These are phyloP conservation scores for Dillenia suffruticosa DNA, from an alignment of 164 flowering plant species.

Conservation along the genomic window DNA sequence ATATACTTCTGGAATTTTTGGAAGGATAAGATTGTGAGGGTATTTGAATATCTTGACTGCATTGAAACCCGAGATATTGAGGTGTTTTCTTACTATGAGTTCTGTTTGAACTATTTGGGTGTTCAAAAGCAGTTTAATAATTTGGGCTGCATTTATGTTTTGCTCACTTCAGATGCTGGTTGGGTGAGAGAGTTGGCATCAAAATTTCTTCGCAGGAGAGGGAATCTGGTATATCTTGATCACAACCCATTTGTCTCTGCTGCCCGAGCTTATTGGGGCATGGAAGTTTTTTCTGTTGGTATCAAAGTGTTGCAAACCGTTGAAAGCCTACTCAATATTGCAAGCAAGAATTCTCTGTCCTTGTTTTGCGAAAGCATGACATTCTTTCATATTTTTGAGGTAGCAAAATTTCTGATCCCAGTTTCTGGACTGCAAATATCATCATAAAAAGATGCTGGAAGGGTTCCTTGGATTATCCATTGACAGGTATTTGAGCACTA, in stretches of 20 bases:
- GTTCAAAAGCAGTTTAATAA: conserved; percentile 23
- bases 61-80: conserved; percentile 11
- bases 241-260: conserved; percentile 30
- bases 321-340: conserved; percentile 19
- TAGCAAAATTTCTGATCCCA: conserved; percentile 28
- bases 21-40: conserved; percentile 24
- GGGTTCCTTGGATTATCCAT: conserved; percentile 3
- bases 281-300: conserved; percentile 36
- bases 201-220: conserved; percentile 12
- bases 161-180: conserved; percentile 34
- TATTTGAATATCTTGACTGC: conserved; percentile 28
- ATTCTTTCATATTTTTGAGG: conserved; percentile 25
- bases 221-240: conserved; percentile 24
- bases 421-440: conserved; percentile 5
- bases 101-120: conserved; percentile 56
- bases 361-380: conserved; percentile 19
- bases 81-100: conserved; percentile 20
- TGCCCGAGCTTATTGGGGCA: conserved; percentile 28
- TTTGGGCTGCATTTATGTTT: conserved; percentile 13
- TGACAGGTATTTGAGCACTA: too few relatives aligned
- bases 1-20: conserved; percentile 49
- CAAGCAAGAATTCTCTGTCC: conserved; percentile 12
- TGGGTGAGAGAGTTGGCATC: conserved; percentile 38
- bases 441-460: conserved; percentile 14
- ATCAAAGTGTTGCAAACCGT: conserved; percentile 35